Conservation (phyloP, 306 rosid genomes). For the Echinosophora koreensis region DNA sequence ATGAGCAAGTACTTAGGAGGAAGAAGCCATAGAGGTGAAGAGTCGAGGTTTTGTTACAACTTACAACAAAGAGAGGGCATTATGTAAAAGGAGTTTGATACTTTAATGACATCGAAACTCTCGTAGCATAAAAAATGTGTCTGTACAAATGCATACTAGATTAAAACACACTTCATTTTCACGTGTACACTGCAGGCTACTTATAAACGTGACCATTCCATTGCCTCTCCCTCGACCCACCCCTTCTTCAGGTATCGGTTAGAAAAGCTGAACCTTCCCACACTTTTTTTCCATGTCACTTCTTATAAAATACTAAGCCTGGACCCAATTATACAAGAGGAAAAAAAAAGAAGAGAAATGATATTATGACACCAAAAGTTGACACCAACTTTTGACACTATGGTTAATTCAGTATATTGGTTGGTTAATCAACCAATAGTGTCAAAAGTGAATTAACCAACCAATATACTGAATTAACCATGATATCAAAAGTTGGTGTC, state of each 20-base stretch:
- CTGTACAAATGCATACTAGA: not conserved
- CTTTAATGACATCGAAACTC: constrained; percentile 21
- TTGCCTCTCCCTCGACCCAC: not conserved
- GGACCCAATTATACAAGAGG: too few relatives aligned
- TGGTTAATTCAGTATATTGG: too few relatives aligned
- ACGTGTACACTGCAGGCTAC: constrained; percentile 39
- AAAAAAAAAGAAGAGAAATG: too few relatives aligned
- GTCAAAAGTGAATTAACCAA: too few relatives aligned
- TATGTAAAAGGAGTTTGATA: constrained; percentile 4
- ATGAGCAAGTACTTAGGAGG: constrained; percentile 7
- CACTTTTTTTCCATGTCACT: too few relatives aligned
- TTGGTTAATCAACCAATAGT: too few relatives aligned
- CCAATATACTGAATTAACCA: too few relatives aligned
- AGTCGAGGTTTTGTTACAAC: constrained; percentile 12
- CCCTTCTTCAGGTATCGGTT: not conserved
- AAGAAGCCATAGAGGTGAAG: constrained; percentile 43
- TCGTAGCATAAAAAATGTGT: constrained; percentile 35
- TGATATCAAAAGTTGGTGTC: too few relatives aligned
- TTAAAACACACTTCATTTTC: constrained; percentile 48
- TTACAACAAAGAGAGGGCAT: not conserved
- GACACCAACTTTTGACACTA: too few relatives aligned
- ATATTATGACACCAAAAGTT: too few relatives aligned
- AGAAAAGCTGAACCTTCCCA: too few relatives aligned
- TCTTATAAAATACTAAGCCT: too few relatives aligned
- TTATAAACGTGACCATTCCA: constrained; percentile 32